Conservation (phyloP, 306 rosid genomes). For the Corylus avellana region DNA sequence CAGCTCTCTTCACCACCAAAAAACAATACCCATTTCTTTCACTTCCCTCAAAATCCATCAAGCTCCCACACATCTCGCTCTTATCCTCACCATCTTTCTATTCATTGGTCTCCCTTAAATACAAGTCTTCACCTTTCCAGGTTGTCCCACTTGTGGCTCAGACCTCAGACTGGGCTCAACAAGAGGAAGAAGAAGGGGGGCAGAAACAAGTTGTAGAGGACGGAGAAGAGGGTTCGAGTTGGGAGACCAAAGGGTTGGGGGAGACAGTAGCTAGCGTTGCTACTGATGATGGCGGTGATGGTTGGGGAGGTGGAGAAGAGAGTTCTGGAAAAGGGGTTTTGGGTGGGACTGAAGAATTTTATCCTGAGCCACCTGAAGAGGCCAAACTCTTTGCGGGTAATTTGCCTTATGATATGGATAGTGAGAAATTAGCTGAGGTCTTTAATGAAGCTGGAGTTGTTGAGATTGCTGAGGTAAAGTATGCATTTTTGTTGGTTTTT, state of each 20-base stretch:
- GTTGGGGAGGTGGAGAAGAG: conserved; percentile 27
- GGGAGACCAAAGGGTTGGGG: conserved; percentile 44
- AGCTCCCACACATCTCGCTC: conserved; percentile 35
- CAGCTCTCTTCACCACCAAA: conserved; percentile 47
- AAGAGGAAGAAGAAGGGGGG: conserved; percentile 42
- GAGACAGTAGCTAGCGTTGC: conserved; percentile 24
- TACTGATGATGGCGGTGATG: conserved; percentile 17
- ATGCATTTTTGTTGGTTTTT: not conserved
- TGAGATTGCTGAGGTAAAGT: conserved; percentile 80
- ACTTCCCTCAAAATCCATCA: conserved; percentile 45
- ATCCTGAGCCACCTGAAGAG: conserved; percentile 62
- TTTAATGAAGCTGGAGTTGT: conserved; percentile 79
- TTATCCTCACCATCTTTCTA: conserved; percentile 26
- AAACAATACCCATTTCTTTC: conserved; percentile 35
- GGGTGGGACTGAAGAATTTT: conserved; percentile 32
- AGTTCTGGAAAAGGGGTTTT: conserved; percentile 40
- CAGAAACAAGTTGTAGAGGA: conserved; percentile 36
- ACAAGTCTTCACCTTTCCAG: conserved; percentile 39
- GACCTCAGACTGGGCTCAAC: conserved; percentile 82
- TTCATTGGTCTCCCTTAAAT: conserved; percentile 38
- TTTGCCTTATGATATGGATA: conserved; percentile 80
- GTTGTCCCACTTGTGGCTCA: conserved; percentile 67
- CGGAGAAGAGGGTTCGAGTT: conserved; percentile 37
- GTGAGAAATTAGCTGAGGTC: conserved; percentile 65
- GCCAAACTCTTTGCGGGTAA: conserved; percentile 84